A percentile compares a stretch with the other conserved stretches of the same genome.
Conservation (phyloP, 2,329 filamentous ascomycete species). For the Endothia cerciana region DNA sequence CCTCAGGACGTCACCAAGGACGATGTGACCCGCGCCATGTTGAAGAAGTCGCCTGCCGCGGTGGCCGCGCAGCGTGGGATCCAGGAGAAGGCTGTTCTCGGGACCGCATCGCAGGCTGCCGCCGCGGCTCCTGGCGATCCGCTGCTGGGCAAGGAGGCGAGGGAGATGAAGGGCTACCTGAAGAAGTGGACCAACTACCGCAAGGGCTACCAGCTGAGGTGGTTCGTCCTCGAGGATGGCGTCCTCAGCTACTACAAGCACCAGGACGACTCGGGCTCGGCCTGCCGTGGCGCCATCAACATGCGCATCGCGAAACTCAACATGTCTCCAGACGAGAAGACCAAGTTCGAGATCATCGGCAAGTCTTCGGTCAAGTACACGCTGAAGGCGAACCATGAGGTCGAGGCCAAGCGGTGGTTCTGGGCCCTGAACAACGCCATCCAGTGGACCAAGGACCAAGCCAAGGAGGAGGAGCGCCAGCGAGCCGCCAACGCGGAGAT, state of each 20-base stretch:
- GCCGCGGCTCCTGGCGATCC: slow-evolving; percentile 60
- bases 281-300: slow-evolving; percentile 96
- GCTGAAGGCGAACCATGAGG: slow-evolving; percentile 95
- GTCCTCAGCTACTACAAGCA: slow-evolving; percentile 99
- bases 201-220: slow-evolving; percentile 92
- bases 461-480: slow-evolving; percentile 83
- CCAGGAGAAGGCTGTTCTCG: slow-evolving; percentile 94
- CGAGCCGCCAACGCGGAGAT: slow-evolving; percentile 75
- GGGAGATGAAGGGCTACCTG: slow-evolving; percentile 97
- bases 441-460: slow-evolving; percentile 97
- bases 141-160: slow-evolving; percentile 78
- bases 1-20: slow-evolving; percentile 97
- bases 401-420: slow-evolving; percentile 98
- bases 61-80: slow-evolving; percentile 93
- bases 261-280: slow-evolving; percentile 94
- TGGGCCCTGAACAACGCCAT: slow-evolving; percentile 99
- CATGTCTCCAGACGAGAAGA: slow-evolving; percentile 97
- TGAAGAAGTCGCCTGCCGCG: slow-evolving; percentile 93
- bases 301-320: slow-evolving; percentile 94
- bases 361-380: slow-evolving; percentile 99
- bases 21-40: slow-evolving; percentile 81
- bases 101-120: slow-evolving; percentile 61
- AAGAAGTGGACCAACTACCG: slow-evolving; percentile 99
- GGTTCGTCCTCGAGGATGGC: slow-evolving; percentile 97
- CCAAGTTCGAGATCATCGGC: slow-evolving; percentile 94